These are phyloP conservation scores for Gomphus bonarii DNA, from an alignment of 1,284 basidiomycete genomes.

Conservation along the genomic window DNA sequence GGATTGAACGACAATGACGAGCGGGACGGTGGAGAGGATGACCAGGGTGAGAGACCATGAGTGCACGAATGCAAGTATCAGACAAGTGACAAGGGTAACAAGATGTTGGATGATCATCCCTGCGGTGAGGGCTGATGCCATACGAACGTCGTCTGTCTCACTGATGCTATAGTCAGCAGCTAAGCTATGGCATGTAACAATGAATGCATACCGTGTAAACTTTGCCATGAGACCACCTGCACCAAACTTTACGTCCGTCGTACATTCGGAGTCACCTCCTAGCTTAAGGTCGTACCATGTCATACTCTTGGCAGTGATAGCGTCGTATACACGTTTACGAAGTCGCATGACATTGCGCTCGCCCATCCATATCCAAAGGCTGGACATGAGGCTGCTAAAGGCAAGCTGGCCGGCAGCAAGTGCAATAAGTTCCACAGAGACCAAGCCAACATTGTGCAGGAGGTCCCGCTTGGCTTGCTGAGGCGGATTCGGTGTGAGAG, in stretches of 20 bases:
- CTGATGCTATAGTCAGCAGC: constrained; percentile 31
- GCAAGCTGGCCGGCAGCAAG: constrained; percentile 63
- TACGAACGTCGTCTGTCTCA: constrained; percentile 90
- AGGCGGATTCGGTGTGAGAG: constrained; percentile 42
- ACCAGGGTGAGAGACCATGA: constrained; percentile 84
- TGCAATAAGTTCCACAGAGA: constrained; percentile 60
- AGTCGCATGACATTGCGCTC: constrained; percentile 71
- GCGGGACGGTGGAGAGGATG: constrained; percentile 84
- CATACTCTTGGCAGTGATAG: constrained; percentile 67
- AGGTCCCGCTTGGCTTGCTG: constrained; percentile 42
- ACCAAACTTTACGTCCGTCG: constrained; percentile 42
- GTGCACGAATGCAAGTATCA: constrained; percentile 72
- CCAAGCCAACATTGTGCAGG: constrained; percentile 46
- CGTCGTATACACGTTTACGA: constrained; percentile 58
- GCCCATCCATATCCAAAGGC: constrained; percentile 82
- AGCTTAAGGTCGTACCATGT: constrained; percentile 83
- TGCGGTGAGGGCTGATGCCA: constrained; percentile 69
- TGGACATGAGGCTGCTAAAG: constrained; percentile 66
- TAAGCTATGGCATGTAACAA: constrained; percentile 10
- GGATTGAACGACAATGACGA: constrained; percentile 67
- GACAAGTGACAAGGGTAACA: constrained; percentile 70
- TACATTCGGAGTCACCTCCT: constrained; percentile 46
- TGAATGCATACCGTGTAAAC: constrained; percentile 67
- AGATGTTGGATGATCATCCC: constrained; percentile 76
- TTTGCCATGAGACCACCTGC: constrained; percentile 93